phyloP scores from a whole-genome alignment of 768 basidiomycete genomes.

The Ephemerocybe angulata region DNA sequence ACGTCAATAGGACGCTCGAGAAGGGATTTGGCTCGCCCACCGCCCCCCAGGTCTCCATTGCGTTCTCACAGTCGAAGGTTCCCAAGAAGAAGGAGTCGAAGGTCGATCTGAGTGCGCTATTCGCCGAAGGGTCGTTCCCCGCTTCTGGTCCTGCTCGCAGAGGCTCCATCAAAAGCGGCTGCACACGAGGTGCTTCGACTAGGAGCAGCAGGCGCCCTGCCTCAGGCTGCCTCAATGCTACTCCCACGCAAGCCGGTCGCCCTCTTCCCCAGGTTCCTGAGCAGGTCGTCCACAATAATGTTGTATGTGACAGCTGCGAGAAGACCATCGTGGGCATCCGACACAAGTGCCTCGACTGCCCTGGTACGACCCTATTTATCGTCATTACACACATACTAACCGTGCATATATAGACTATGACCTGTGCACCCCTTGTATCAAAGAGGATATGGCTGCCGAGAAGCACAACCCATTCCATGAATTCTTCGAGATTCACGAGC shows the following conservation, averaged over 20 bases:
- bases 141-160: conserved; percentile 3
- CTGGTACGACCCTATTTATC: conserved; percentile 42
- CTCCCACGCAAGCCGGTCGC: background rate
- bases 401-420: conserved; percentile 54
- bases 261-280: conserved; percentile 1
- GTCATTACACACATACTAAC: background rate
- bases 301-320: conserved; percentile 67
- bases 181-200: background rate
- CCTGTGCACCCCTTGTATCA: conserved; percentile 59
- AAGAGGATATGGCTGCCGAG: conserved; percentile 41
- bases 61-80: background rate
- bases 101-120: background rate
- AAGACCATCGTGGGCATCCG: conserved; percentile 58
- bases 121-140: conserved; percentile 9
- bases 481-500: conserved; percentile 66
- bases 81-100: background rate
- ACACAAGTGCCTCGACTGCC: conserved; percentile 80
- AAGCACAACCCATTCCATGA: conserved; percentile 61
- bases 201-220: background rate
- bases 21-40: background rate
- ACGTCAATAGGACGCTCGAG: conserved; percentile 11
- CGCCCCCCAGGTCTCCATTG: background rate
- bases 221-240: background rate
- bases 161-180: background rate
- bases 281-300: conserved; percentile 48